phyloP scores from a whole-genome alignment of 345 rosid genomes.

The Raphanus raphanistrum region DNA sequence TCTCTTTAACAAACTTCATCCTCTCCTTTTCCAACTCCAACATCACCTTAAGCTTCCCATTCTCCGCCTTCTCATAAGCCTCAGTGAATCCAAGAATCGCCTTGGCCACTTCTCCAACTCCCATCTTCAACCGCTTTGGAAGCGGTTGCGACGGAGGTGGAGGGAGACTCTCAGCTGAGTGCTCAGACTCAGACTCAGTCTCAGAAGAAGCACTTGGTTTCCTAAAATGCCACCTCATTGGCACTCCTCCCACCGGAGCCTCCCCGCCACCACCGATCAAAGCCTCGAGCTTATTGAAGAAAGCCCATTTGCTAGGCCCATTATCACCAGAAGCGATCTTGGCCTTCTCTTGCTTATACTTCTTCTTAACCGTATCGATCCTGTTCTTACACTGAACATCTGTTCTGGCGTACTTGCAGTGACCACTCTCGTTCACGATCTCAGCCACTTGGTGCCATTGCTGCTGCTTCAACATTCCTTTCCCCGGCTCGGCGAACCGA shows the following conservation, averaged over 20 bases:
- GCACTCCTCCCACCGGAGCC: slow-evolving; percentile 43
- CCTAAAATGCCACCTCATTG: slow-evolving; percentile 45
- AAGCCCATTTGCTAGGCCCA: slow-evolving; percentile 68
- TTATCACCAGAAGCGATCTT: slow-evolving; percentile 53
- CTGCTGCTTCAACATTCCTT: slow-evolving; percentile 88
- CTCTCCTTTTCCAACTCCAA: slow-evolving; percentile 90
- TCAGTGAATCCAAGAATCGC: slow-evolving; percentile 75
- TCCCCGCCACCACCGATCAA: slow-evolving; percentile 56
- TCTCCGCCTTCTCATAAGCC: slow-evolving; percentile 86
- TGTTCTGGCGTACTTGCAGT: slow-evolving; percentile 59
- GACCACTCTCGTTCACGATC: slow-evolving; percentile 66
- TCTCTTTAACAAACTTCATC: slow-evolving; percentile 84
- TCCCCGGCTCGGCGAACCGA: slow-evolving; percentile 75
- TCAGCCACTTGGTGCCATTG: slow-evolving; percentile 97
- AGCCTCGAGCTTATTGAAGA: slow-evolving; percentile 63
- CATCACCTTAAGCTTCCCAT: slow-evolving; percentile 66
- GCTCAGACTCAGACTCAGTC: slow-evolving; percentile 40
- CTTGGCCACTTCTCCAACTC: slow-evolving; percentile 50
- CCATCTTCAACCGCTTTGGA: slow-evolving; percentile 37
- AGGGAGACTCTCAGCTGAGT: slow-evolving; percentile 52
- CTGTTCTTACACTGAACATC: slow-evolving; percentile 96
- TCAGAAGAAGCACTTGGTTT: slow-evolving; percentile 45
- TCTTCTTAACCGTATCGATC: slow-evolving; percentile 94
- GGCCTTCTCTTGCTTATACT: slow-evolving; percentile 82
- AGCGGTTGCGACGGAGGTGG: slow-evolving; percentile 18